Percentiles rank a stretch among this genome's conserved stretches.
phyloP scores from a whole-genome alignment of 306 rosid genomes.

The Comarum palustre region DNA sequence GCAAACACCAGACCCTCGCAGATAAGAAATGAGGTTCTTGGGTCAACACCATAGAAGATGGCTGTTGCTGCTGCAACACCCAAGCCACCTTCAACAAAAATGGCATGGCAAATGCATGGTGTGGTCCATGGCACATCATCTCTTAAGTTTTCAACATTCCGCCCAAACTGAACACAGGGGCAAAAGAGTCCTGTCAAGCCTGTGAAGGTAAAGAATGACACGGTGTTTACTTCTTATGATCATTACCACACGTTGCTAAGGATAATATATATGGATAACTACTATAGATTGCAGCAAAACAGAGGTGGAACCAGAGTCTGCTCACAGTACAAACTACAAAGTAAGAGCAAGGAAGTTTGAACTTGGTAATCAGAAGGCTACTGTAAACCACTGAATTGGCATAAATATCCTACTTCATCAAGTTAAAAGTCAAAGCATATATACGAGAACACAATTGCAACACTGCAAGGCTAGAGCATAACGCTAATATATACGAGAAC shows the following conservation, averaged over 20 bases:
- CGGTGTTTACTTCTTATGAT: neutral
- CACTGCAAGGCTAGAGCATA: neutral
- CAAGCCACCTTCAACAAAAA: conserved; percentile 90
- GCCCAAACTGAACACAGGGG: conserved; percentile 94
- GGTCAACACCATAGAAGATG: conserved; percentile 55
- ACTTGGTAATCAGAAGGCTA: neutral
- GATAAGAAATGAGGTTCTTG: conserved; percentile 63
- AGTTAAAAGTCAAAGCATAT: neutral
- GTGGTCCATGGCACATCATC: conserved; percentile 70
- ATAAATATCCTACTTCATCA: neutral
- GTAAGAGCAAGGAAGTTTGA: neutral
- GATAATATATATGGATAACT: neutral
- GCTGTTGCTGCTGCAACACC: conserved; percentile 75
- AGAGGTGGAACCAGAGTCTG: neutral
- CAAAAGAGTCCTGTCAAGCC: conserved; percentile 86
- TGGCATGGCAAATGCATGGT: conserved; percentile 90
- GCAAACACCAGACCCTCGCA: conserved; percentile 82
- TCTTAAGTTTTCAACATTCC: conserved; percentile 70
- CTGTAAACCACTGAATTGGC: neutral
- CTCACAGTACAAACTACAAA: neutral
- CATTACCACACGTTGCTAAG: neutral
- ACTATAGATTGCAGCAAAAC: neutral
- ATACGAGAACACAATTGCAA: too few relatives aligned
- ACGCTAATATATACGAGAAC: neutral
- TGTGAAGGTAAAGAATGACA: conserved; percentile 32